These are phyloP conservation scores for Scheffersomyces cryptocercus DNA, from an alignment of 1,139 yeast genomes.

Conservation along the genomic window DNA sequence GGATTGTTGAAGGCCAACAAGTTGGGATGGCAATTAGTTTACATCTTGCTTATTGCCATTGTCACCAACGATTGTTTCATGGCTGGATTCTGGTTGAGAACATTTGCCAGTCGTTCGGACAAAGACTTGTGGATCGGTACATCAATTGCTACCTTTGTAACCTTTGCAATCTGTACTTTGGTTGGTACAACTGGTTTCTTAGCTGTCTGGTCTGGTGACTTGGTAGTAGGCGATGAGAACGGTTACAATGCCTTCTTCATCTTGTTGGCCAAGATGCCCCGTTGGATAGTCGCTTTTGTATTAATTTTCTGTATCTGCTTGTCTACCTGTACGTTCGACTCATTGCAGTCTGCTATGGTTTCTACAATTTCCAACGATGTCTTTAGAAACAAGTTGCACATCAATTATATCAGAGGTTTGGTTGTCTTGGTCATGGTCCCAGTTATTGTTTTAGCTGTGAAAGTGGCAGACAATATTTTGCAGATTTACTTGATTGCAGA, in stretches of 20 bases:
- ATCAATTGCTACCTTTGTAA: constrained; percentile 67
- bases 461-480: constrained; percentile 77
- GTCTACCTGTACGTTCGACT: constrained; percentile 88
- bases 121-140: constrained; percentile 77
- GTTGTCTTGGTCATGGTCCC: constrained; percentile 82
- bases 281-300: constrained; percentile 84
- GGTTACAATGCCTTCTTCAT: constrained; percentile 72
- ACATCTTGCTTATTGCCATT: constrained; percentile 82
- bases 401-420: constrained; percentile 66
- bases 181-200: constrained; percentile 83
- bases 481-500: constrained; percentile 91
- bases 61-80: constrained; percentile 87
- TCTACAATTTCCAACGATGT: constrained; percentile 88
- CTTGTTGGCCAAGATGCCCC: constrained; percentile 72
- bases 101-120: constrained; percentile 83
- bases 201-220: constrained; percentile 87
- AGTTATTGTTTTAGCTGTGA: constrained; percentile 77
- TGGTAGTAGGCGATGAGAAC: constrained; percentile 57
- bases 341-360: constrained; percentile 85
- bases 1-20: constrained; percentile 63
- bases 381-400: constrained; percentile 75
- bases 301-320: constrained; percentile 70
- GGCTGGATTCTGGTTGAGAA: constrained; percentile 92
- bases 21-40: constrained; percentile 87
- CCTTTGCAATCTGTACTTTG: constrained; percentile 63